Evolutionary conservation across 1,139 yeast genomes (phyloP).

Genomic region (Yamadazyma dushanensis): DNA sequence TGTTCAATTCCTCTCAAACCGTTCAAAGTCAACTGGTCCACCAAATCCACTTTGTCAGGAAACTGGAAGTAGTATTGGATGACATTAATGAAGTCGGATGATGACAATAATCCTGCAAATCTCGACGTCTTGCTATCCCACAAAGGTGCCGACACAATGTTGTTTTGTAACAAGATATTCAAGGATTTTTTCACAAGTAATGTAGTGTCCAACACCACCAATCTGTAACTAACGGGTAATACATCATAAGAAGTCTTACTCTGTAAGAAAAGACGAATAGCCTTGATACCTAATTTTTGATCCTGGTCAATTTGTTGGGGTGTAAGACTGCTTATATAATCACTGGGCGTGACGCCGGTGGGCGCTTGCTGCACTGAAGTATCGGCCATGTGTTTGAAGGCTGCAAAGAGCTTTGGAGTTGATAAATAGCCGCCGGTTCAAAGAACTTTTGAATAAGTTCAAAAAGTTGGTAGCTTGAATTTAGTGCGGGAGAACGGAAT

Average conservation of each 20-base stretch:
- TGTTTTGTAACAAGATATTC: constrained; percentile 86
- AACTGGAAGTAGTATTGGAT: constrained; percentile 91
- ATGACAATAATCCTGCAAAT: constrained; percentile 92
- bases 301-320: constrained; percentile 52
- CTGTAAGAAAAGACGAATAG: constrained; percentile 80
- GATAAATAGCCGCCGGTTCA: too few species aligned
- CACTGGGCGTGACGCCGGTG: constrained; percentile 30
- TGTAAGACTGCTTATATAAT: constrained; percentile 43
- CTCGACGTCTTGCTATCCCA: constrained; percentile 91
- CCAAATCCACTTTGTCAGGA: constrained; percentile 88
- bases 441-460: too few species aligned
- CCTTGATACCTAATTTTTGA: constrained; percentile 67
- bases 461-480: too few species aligned
- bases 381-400: constrained; percentile 6
- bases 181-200: constrained; percentile 87
- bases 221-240: constrained; percentile 89
- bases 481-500: too few species aligned
- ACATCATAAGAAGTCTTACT: constrained; percentile 96
- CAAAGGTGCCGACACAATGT: constrained; percentile 93
- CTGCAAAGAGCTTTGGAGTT: neutral
- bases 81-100: constrained; percentile 91
- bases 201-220: constrained; percentile 92
- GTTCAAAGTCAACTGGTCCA: constrained; percentile 81
- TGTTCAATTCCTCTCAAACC: constrained; percentile 84
- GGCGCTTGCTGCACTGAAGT: constrained; percentile 17